phyloP scores from a whole-genome alignment of 148 eudicot species.

The Rhododendron ferrugineum region DNA sequence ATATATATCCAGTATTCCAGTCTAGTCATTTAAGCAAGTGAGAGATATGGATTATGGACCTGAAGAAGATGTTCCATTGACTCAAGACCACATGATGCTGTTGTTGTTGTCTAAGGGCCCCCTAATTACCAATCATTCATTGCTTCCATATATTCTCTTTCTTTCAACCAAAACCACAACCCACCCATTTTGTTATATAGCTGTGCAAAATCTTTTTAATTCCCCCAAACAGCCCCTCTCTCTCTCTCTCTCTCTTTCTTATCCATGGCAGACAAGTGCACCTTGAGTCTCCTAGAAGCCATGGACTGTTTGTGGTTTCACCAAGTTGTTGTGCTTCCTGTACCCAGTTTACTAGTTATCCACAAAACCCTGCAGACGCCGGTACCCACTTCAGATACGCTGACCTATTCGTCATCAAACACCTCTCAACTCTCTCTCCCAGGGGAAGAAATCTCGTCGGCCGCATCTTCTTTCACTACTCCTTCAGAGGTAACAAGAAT shows the following conservation, averaged over 20 bases:
- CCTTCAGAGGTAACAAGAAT: conserved; percentile 14
- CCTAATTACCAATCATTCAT: not conserved
- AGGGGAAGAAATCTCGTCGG: conserved; percentile 12
- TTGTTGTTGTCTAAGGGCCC: not conserved
- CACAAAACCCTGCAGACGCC: conserved; percentile 7
- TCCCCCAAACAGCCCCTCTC: not conserved
- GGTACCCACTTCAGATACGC: conserved; percentile 9
- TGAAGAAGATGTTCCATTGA: not conserved
- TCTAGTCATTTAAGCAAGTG: not conserved
- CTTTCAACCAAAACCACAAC: not conserved
- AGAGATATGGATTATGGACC: not conserved
- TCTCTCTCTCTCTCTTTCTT: not conserved
- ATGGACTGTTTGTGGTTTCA: conserved; percentile 57
- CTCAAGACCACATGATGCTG: not conserved
- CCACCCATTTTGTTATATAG: not conserved
- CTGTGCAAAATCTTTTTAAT: not conserved
- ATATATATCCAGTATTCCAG: not conserved
- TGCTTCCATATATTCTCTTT: not conserved
- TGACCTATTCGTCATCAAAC: conserved; percentile 4
- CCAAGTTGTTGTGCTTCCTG: conserved; percentile 27
- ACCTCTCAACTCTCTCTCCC: conserved; percentile 14
- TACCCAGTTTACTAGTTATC: conserved; percentile 5
- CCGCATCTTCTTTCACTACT: not conserved
- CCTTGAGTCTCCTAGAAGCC: conserved; percentile 20
- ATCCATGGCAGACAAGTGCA: conserved; percentile 22